Evolutionary conservation across 441 rosid species (phyloP).

Genomic region (Pelargonium cotyledonis): DNA sequence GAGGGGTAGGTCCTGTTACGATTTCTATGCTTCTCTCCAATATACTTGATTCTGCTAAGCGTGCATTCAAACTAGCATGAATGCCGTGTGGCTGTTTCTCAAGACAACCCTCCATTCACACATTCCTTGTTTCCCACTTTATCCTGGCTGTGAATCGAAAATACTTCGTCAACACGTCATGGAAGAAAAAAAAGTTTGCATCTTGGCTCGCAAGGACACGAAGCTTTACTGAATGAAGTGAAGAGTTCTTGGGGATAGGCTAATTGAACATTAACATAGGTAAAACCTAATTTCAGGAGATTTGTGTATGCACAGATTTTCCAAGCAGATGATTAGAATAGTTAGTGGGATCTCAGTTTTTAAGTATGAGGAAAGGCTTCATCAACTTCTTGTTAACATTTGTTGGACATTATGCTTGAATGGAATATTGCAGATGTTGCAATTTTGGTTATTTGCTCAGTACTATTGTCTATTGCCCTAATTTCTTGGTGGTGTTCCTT

Average conservation of each 20-base stretch:
- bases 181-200: neutral
- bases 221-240: neutral
- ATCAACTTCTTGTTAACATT: too few relatives aligned
- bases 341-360: too few relatives aligned
- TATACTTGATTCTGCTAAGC: conserved; percentile 28
- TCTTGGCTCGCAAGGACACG: neutral
- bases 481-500: too few relatives aligned
- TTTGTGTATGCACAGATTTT: too few relatives aligned
- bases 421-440: too few relatives aligned
- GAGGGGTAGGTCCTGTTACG: conserved; percentile 27
- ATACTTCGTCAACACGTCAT: neutral
- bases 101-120: neutral
- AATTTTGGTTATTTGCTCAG: too few relatives aligned
- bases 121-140: neutral
- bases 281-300: neutral
- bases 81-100: neutral
- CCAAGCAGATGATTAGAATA: too few relatives aligned
- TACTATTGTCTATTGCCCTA: too few relatives aligned
- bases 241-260: neutral
- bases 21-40: conserved; percentile 30
- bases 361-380: too few relatives aligned
- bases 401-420: too few relatives aligned
- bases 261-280: neutral
- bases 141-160: neutral
- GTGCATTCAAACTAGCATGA: conserved; percentile 17